These are phyloP conservation scores for Solanum pennellii DNA, from an alignment of 257 asterid genomes.

Conservation along the genomic window DNA sequence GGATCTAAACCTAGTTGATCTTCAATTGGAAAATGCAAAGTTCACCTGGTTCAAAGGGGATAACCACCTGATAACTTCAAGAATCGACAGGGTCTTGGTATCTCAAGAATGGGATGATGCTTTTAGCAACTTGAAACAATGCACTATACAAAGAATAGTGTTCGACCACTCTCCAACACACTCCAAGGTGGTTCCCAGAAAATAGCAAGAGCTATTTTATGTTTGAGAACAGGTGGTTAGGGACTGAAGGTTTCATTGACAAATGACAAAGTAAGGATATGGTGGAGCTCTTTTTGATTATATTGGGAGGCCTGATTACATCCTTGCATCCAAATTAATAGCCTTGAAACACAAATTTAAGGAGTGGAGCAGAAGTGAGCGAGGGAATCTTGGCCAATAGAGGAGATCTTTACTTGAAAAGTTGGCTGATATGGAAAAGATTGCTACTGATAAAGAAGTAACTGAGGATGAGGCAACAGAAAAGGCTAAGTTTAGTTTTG, in stretches of 20 bases:
- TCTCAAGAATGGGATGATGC: not conserved
- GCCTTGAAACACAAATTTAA: not conserved
- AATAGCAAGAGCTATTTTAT: not conserved
- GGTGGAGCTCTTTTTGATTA: not conserved
- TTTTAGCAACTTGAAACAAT: not conserved
- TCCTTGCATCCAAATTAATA: not conserved
- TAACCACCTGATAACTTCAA: not conserved
- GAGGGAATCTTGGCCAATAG: not conserved
- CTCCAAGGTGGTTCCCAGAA: not conserved
- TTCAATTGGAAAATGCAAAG: not conserved
- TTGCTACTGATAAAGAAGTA: not conserved
- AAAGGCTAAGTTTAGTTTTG: not conserved
- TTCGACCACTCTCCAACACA: not conserved
- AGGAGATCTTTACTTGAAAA: not conserved
- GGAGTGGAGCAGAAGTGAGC: not conserved
- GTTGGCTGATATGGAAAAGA: not conserved
- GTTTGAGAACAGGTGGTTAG: not conserved
- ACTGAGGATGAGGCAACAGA: not conserved
- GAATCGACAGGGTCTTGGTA: not conserved
- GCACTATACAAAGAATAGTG: not conserved
- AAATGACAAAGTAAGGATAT: not conserved
- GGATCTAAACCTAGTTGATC: not conserved
- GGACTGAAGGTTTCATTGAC: not conserved
- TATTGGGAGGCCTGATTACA: not conserved
- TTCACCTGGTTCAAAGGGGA: not conserved